These are phyloP conservation scores for Closterium sp. DNA, from an alignment of 139 green algal species.

Conservation along the genomic window DNA sequence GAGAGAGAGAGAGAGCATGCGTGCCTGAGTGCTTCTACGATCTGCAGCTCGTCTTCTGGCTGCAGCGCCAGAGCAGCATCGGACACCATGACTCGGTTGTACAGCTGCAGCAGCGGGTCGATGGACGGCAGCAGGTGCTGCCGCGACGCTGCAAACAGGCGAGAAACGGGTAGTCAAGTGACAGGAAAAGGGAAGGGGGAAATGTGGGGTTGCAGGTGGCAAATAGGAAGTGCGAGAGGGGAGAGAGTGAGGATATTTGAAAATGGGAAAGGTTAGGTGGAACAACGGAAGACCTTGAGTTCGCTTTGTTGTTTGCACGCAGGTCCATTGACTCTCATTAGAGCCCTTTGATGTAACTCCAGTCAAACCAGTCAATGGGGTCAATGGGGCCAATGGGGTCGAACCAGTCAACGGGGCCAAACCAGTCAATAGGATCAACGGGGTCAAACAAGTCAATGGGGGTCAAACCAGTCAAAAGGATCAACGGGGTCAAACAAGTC, in stretches of 20 bases:
- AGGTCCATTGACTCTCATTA: no score
- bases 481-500: background rate
- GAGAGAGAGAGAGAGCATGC: constrained; percentile 17
- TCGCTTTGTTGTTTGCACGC: no score
- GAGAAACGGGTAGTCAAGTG: background rate
- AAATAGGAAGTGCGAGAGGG: background rate
- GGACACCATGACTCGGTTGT: constrained; percentile 18
- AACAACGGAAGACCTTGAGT: no score
- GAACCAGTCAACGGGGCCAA: no score
- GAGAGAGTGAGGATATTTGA: no score
- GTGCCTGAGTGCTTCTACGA: constrained; percentile 44
- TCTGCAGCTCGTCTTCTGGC: constrained; percentile 33
- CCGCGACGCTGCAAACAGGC: constrained; percentile 19
- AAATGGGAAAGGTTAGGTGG: no score
- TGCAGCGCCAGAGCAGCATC: background rate
- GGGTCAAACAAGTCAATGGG: background rate
- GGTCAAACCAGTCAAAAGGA: background rate
- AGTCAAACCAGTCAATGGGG: no score
- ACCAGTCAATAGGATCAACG: no score
- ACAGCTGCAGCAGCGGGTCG: constrained; percentile 23
- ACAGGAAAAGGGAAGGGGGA: no score
- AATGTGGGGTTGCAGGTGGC: background rate
- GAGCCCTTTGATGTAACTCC: no score
- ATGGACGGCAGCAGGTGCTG: constrained; percentile 40
- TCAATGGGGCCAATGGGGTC: no score